phyloP scores from a whole-genome alignment of 2,329 filamentous ascomycete species.

The Epichloe baconii region DNA sequence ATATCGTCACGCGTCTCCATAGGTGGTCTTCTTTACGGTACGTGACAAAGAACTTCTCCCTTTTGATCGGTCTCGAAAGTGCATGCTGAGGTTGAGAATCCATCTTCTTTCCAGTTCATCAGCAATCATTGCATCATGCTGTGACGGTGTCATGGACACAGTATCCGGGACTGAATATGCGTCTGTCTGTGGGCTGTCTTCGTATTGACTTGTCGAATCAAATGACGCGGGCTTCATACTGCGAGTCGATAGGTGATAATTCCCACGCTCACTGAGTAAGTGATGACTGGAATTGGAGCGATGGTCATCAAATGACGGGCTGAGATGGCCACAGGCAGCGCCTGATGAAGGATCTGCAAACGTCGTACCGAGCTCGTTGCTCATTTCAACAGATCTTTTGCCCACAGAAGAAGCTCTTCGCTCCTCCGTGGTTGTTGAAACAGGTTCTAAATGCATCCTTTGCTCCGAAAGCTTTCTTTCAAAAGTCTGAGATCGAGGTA shows the following conservation, averaged over 20 bases:
- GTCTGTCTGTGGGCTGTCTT: slow-evolving; percentile 15
- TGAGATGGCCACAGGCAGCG: slow-evolving; percentile 31
- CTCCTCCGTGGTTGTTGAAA: slow-evolving; percentile 49
- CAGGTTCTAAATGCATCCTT: slow-evolving; percentile 57
- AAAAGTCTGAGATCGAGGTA: slow-evolving; percentile 68
- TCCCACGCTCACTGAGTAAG: neutral
- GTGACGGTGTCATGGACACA: slow-evolving; percentile 35
- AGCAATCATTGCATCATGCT: slow-evolving; percentile 53
- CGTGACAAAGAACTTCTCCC: slow-evolving; percentile 97
- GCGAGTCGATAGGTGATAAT: neutral
- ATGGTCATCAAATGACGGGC: slow-evolving; percentile 2
- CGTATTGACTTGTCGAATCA: neutral
- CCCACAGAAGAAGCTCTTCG: slow-evolving; percentile 60
- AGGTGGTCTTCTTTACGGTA: slow-evolving; percentile 67
- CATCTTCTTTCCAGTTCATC: slow-evolving; percentile 77
- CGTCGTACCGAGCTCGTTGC: slow-evolving; percentile 13
- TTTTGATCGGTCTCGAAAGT: slow-evolving; percentile 82
- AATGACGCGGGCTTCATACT: neutral
- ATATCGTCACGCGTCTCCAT: slow-evolving; percentile 85
- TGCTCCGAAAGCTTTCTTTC: slow-evolving; percentile 72
- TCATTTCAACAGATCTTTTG: slow-evolving; percentile 15
- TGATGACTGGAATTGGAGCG: neutral
- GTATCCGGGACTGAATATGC: slow-evolving; percentile 25
- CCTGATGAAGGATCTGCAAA: slow-evolving; percentile 29
- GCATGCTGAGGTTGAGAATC: slow-evolving; percentile 98